phyloP scores from a whole-genome alignment of 2,329 filamentous ascomycete species.

The Clarireedia homoeocarpa region DNA sequence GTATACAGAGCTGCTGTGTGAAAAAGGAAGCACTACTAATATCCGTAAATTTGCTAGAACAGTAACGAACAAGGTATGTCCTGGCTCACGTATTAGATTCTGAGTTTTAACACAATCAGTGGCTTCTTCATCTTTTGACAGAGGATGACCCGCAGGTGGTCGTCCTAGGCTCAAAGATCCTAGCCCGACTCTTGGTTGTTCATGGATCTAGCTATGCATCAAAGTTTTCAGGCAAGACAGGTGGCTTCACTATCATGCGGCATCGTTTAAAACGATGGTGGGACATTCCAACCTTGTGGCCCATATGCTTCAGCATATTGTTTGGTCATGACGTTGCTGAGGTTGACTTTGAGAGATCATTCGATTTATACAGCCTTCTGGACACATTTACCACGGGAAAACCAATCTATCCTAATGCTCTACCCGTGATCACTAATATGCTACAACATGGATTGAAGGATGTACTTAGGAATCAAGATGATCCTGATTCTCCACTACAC shows the following conservation, averaged over 20 bases:
- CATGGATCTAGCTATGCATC: constrained; percentile 75
- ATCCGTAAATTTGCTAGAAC: constrained; percentile 87
- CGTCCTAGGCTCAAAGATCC: constrained; percentile 70
- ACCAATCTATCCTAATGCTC: constrained; percentile 67
- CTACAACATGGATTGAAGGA: constrained; percentile 75
- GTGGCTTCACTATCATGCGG: constrained; percentile 81
- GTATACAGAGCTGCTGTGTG: constrained; percentile 71
- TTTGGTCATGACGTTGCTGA: constrained; percentile 76
- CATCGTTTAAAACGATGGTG: constrained; percentile 80
- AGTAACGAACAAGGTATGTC: constrained; percentile 80
- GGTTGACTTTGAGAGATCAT: constrained; percentile 63
- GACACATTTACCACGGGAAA: constrained; percentile 63
- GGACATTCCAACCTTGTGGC: constrained; percentile 79
- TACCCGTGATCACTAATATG: constrained; percentile 79
- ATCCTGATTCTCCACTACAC: constrained; percentile 45
- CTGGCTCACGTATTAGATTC: background rate
- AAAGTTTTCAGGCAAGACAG: constrained; percentile 85
- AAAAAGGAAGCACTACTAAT: constrained; percentile 56
- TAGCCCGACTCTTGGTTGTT: constrained; percentile 74
- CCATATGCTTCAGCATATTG: constrained; percentile 77
- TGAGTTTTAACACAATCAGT: constrained; percentile 45
- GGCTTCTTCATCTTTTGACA: constrained; percentile 84
- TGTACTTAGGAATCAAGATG: constrained; percentile 53
- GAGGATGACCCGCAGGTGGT: constrained; percentile 81
- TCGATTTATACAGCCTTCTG: constrained; percentile 67